A percentile compares a stretch with the other conserved stretches of the same genome.
These are phyloP conservation scores for Erodium texanum DNA, from an alignment of 441 rosid genomes.

Conservation along the genomic window DNA sequence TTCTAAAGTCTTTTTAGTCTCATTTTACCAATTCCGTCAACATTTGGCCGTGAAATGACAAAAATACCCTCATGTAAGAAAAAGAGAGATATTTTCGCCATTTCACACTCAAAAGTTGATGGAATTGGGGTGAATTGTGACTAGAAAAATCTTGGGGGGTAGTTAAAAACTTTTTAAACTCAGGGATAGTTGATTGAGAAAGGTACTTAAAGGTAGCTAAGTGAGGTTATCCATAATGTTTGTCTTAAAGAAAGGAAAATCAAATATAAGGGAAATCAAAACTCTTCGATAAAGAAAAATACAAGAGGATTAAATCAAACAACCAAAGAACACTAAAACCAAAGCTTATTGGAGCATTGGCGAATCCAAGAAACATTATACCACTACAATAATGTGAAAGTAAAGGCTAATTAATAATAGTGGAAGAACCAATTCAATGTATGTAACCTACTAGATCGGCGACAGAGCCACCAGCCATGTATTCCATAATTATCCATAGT, in stretches of 20 bases:
- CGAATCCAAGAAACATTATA: background rate
- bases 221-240: too few relatives aligned
- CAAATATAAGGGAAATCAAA: background rate
- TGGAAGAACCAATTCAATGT: slow-evolving; percentile 8
- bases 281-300: background rate
- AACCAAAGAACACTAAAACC: background rate
- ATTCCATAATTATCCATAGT: slow-evolving; percentile 99
- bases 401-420: slow-evolving; percentile 6
- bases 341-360: background rate
- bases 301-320: background rate
- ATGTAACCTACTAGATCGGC: slow-evolving; percentile 92
- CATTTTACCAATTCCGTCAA: too few relatives aligned
- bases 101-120: too few relatives aligned
- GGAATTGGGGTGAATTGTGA: too few relatives aligned
- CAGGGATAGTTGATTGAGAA: too few relatives aligned
- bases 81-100: too few relatives aligned
- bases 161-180: too few relatives aligned
- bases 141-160: too few relatives aligned
- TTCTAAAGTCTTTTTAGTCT: too few relatives aligned
- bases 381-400: background rate
- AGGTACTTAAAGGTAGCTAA: too few relatives aligned
- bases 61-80: too few relatives aligned
- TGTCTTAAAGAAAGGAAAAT: background rate
- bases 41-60: too few relatives aligned
- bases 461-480: slow-evolving; percentile 99